phyloP scores from a whole-genome alignment of 768 basidiomycete species.

The Stropharia rugosoannulata region DNA sequence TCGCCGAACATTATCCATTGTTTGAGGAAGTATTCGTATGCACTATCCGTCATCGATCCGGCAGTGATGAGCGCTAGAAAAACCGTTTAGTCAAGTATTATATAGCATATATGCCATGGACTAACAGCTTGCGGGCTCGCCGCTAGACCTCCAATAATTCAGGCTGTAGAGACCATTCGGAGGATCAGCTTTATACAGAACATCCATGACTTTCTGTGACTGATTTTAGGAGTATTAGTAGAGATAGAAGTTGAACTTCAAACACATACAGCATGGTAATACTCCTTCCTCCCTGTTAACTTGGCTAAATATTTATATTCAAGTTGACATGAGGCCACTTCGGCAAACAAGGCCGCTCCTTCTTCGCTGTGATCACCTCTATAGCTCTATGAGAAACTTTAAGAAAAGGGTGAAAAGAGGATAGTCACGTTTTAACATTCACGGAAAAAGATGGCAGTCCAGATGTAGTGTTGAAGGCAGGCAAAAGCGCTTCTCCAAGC shows the following conservation, averaged over 20 bases:
- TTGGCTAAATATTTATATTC: slow-evolving; percentile 77
- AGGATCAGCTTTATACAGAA: slow-evolving; percentile 29
- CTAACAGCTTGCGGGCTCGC: slow-evolving; percentile 23
- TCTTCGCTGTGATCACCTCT: slow-evolving; percentile 27
- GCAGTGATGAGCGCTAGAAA: slow-evolving; percentile 42
- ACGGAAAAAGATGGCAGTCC: slow-evolving; percentile 67
- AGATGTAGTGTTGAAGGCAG: slow-evolving; percentile 60
- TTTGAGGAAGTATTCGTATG: slow-evolving; percentile 68
- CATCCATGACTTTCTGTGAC: slow-evolving; percentile 38
- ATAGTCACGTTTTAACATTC: slow-evolving; percentile 47
- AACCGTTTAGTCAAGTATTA: neutral
- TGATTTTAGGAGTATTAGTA: slow-evolving; percentile 2
- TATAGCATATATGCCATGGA: neutral
- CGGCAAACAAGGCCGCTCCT: slow-evolving; percentile 30
- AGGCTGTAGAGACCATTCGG: slow-evolving; percentile 33
- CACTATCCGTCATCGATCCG: slow-evolving; percentile 61
- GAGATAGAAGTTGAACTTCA: neutral
- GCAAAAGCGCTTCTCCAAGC: slow-evolving; percentile 59
- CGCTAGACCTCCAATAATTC: slow-evolving; percentile 25
- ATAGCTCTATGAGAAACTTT: neutral
- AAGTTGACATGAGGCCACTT: slow-evolving; percentile 55
- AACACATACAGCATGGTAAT: slow-evolving; percentile 33
- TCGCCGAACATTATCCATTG: slow-evolving; percentile 59
- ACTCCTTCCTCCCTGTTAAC: slow-evolving; percentile 58
- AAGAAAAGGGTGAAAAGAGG: neutral